Base-by-base conservation (phyloP, 169 alveolate species). In the Plasmodium gallinaceum region DNA sequence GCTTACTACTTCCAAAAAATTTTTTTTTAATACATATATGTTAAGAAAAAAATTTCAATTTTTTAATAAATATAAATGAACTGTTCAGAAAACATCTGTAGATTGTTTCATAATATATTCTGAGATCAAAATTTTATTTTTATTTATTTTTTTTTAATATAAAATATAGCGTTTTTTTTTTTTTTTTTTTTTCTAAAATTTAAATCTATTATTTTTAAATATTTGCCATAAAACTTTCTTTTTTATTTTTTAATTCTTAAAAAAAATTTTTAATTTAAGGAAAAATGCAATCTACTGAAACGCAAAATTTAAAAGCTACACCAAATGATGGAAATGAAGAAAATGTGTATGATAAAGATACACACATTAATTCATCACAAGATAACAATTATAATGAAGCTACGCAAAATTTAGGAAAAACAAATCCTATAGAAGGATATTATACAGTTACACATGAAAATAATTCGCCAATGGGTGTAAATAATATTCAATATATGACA, bases 361-460 rank as follows among this genome's bases (percentile, higher is more conserved):
- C 74, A 54, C 72, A 83, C 32, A 83, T 61, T 26, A 68, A 39
- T 20, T 37, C 69, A 32, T 60, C 57, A 46, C 85, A 57, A 54
- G 91, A 69, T n/a, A 32, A 32, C 4, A 83, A 51, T 37, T 83
- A 78, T 69, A 18, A 42, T 68, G 91, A 68, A 57, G 52, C 91
- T 46, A 20, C 61, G 16, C 51, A 52, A 10, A 83, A 52, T 57
- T 24, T 54, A 54, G 74, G 78, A 43, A 69, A 68, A 7, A 66
- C 80, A 18, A 68, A 68, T 69, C 60, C 73, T 22, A n/a, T 69
- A 61, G 73, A 54, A 20, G 91, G 85, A 32, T 83, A 83, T 45
- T 68, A 83, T 51, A 83, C 80, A 66, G 51, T 83, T 45, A 18
- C 85, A 37, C 91, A 57, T 71, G 91, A 83, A 58, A 71, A 69